phyloP scores from a whole-genome alignment of 2,329 filamentous ascomycete species.

The Akanthomyces uredinophilus region DNA sequence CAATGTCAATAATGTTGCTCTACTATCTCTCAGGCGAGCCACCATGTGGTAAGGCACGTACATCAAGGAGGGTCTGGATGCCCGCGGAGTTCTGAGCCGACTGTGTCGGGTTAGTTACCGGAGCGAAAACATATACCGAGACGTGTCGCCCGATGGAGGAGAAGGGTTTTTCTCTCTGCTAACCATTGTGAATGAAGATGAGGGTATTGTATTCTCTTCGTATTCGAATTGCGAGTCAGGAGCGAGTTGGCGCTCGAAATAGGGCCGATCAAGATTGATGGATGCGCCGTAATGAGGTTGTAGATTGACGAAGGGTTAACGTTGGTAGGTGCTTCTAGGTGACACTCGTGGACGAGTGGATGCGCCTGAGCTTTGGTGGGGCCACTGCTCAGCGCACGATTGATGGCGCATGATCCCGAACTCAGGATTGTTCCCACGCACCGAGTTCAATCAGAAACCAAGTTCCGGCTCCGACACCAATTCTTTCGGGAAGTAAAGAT shows the following conservation, averaged over 20 bases:
- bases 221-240: not conserved
- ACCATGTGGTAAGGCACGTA: slow-evolving; percentile 46
- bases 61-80: slow-evolving; percentile 98
- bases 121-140: slow-evolving; percentile 10
- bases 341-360: not conserved
- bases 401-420: not conserved
- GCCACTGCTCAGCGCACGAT: not conserved
- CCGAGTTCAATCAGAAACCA: not conserved
- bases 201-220: not conserved
- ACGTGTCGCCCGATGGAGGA: not conserved
- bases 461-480: not conserved
- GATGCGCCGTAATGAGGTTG: not conserved
- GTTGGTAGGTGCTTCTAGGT: not conserved
- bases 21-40: not conserved
- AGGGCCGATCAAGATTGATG: not conserved
- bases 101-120: slow-evolving; percentile 44
- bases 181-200: not conserved
- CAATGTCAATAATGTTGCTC: slow-evolving; percentile 6
- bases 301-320: not conserved
- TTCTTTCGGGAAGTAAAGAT: not conserved
- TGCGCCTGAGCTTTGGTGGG: slow-evolving; percentile 11
- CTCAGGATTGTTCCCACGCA: not conserved
- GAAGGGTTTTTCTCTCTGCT: not conserved
- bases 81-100: slow-evolving; percentile 97
- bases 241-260: not conserved